Conservation (phyloP, 106 monocot genomes). For the Cymbidium sinense region DNA sequence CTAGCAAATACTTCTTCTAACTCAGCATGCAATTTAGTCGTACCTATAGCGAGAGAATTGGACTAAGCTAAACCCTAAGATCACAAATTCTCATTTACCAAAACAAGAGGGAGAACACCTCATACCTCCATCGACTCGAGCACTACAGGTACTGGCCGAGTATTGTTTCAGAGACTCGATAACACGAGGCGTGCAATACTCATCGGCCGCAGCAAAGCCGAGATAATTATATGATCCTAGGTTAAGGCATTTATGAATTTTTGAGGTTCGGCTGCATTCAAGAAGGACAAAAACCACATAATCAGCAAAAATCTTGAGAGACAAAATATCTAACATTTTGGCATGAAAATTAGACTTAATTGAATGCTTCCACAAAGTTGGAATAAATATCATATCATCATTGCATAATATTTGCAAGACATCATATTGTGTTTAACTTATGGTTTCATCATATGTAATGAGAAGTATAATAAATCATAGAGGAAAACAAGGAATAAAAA, state of each 20-base stretch:
- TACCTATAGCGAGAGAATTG: constrained; percentile 39
- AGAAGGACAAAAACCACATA: not conserved
- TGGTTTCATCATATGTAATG: not conserved
- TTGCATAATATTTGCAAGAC: not conserved
- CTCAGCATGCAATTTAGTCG: constrained; percentile 81
- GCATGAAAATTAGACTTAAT: not conserved
- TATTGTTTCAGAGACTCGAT: constrained; percentile 82
- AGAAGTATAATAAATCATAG: not conserved
- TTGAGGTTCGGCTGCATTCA: constrained; percentile 68
- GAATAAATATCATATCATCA: not conserved
- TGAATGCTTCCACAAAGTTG: not conserved
- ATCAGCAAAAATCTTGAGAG: not conserved
- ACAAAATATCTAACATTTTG: not conserved
- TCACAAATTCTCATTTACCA: not conserved
- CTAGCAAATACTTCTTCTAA: constrained; percentile 81
- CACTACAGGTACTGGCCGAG: constrained; percentile 88
- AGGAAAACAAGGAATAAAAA: not conserved
- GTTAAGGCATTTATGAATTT: constrained; percentile 71
- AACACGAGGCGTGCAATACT: constrained; percentile 90
- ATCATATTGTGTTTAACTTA: not conserved
- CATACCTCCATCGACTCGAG: constrained; percentile 83
- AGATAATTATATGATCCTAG: constrained; percentile 97
- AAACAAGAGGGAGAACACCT: not conserved
- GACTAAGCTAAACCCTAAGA: not conserved
- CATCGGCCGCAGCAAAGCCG: constrained; percentile 92